Evolutionary conservation across 106 monocot genomes (phyloP), one percentile per base, ranked within the genome.

Genomic region (Acorus gramineus): DNA sequence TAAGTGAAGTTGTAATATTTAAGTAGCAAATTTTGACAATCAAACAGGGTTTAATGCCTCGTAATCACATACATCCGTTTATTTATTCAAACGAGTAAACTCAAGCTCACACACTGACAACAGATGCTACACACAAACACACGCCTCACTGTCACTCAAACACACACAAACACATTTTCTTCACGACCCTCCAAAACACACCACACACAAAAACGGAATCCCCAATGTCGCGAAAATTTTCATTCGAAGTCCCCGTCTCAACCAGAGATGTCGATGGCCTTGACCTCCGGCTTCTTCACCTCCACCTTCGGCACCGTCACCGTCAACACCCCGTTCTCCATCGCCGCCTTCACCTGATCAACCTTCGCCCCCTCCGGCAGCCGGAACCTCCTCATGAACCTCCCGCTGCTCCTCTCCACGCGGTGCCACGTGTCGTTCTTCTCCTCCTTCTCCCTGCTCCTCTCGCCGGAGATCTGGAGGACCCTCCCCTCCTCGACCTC

Each of bases 301-400:
- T 63, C 75, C 62, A 57, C 81, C 72, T 81, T 81, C 8, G 81
- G 81, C 12, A 81, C 76, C 2, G 72, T 65, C 7, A 81, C 73
- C 3, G 72, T 81, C 14, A 81, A 72, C 72, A 81, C 81, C 4
- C 81, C 81, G 58, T 81, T 77, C 73, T 77, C 81, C 64, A 81
- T 69, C 6, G 68, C 44, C n/a, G 76, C 81, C 48, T 49, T 81
- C 50, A 77, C 72, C 57, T 67, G 61, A 14, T 80, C 75, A 28
- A 67, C 46, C 67, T 75, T 75, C 28, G 66, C 75, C 62, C 76
- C 57, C 28, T 28, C 28, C 28, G 28, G 28, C 28, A 28, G 28
- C 28, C 28, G 28, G 28, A 28, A 28, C 28, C 75, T 55, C 57
- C 80, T 65, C n/a, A 80, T 7, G 59, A 80, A 80, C 62, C 57